Evolutionary conservation across 208 protist species (phyloP).

Genomic region (Wallacemonas rigidus): DNA sequence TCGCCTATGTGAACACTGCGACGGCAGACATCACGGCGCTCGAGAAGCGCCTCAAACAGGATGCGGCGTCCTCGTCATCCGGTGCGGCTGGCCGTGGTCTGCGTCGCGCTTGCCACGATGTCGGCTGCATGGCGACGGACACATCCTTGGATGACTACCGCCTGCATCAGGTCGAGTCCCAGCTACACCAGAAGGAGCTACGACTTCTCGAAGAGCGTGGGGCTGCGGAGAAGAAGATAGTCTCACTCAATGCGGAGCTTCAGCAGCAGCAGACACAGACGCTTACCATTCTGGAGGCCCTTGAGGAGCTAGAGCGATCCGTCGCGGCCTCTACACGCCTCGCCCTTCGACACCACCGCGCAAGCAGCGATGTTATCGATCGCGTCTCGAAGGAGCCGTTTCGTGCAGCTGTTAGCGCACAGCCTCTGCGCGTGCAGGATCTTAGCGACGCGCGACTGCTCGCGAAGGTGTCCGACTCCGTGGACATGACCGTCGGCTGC

Average conservation of each 20-base stretch:
- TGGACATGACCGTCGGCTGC: conserved; percentile 36
- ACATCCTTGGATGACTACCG: conserved; percentile 52
- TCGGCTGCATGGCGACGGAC: conserved; percentile 31
- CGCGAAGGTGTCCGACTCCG: conserved; percentile 52
- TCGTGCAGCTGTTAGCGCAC: conserved; percentile 16
- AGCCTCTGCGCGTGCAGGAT: conserved; percentile 23
- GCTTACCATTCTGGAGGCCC: conserved; percentile 34
- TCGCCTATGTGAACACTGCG: conserved; percentile 41
- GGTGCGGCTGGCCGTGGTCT: conserved; percentile 14
- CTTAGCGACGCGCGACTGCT: conserved; percentile 53
- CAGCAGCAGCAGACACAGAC: conserved; percentile 29
- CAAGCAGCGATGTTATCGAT: neutral
- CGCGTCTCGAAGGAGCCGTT: conserved; percentile 30
- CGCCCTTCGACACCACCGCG: conserved; percentile 4
- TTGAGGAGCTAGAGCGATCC: conserved; percentile 33
- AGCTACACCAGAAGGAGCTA: conserved; percentile 35
- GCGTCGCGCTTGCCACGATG: conserved; percentile 27
- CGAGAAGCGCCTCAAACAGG: conserved; percentile 23
- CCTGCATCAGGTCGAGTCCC: conserved; percentile 50
- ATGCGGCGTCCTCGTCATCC: neutral
- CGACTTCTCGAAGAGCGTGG: conserved; percentile 29
- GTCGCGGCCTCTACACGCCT: conserved; percentile 19
- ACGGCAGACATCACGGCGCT: conserved; percentile 21
- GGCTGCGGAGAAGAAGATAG: conserved; percentile 23
- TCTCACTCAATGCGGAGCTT: conserved; percentile 1